phyloP scores from a whole-genome alignment of 805 yeast genomes.

The Wickerhamomyces sydowiorum region DNA sequence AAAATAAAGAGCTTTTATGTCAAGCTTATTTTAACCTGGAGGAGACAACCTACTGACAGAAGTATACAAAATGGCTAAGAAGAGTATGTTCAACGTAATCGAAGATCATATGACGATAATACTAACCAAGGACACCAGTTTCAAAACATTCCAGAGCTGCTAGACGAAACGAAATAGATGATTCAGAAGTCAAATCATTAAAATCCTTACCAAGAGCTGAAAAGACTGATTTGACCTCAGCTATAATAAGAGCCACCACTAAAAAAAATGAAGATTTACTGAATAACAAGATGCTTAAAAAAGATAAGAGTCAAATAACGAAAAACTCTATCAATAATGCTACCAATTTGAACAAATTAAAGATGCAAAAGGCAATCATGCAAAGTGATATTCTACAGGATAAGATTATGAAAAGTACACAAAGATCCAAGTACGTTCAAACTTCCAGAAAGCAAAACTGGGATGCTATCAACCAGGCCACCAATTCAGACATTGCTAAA shows the following conservation, averaged over 20 bases:
- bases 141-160: slow-evolving; percentile 77
- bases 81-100: slow-evolving; percentile 12
- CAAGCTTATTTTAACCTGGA: too few relatives aligned
- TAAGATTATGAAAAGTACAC: slow-evolving; percentile 60
- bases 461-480: slow-evolving; percentile 52
- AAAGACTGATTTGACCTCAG: slow-evolving; percentile 52
- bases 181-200: slow-evolving; percentile 43
- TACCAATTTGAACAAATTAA: slow-evolving; percentile 28
- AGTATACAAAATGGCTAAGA: slow-evolving; percentile 19
- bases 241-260: slow-evolving; percentile 61
- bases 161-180: slow-evolving; percentile 51
- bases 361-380: slow-evolving; percentile 43
- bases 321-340: slow-evolving; percentile 25
- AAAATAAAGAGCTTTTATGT: not conserved
- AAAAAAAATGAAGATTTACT: slow-evolving; percentile 60
- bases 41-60: too few relatives aligned
- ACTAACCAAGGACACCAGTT: slow-evolving; percentile 22
- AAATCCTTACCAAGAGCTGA: slow-evolving; percentile 52
- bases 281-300: slow-evolving; percentile 45
- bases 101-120: not conserved
- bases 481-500: slow-evolving; percentile 28
- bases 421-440: slow-evolving; percentile 58
- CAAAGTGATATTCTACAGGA: slow-evolving; percentile 50
- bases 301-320: slow-evolving; percentile 20
- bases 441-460: slow-evolving; percentile 63